A percentile compares a stretch with the other conserved stretches of the same genome.
These are phyloP conservation scores for Typha latifolia DNA, from an alignment of 176 grass and related monocot genomes.

Conservation along the genomic window DNA sequence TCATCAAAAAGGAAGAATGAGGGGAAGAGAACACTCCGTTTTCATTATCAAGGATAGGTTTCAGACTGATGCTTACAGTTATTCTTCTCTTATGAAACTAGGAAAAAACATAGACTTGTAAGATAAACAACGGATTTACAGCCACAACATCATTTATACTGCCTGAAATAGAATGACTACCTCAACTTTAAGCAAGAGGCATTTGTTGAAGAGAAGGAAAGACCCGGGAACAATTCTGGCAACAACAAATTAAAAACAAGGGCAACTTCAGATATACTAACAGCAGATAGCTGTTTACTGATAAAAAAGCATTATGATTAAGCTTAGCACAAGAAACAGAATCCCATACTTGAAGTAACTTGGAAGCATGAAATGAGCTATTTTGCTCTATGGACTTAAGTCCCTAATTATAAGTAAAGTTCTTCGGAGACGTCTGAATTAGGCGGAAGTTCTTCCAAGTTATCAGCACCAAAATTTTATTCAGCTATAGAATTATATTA, in stretches of 20 bases:
- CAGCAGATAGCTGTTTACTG: not conserved
- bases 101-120: not conserved
- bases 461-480: not conserved
- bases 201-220: constrained; percentile 76
- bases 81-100: no score
- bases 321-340: constrained; percentile 3
- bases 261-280: constrained; percentile 16
- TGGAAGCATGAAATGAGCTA: not conserved
- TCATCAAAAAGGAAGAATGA: no score
- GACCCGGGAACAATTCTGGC: constrained; percentile 57
- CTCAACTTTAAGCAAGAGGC: constrained; percentile 74
- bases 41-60: no score
- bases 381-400: not conserved
- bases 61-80: no score
- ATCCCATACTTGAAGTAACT: not conserved
- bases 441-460: not conserved
- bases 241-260: constrained; percentile 13
- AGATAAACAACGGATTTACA: not conserved
- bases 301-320: not conserved
- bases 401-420: not conserved
- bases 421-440: no score
- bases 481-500: not conserved
- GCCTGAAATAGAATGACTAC: constrained; percentile 26
- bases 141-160: not conserved
- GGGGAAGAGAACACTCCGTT: no score